phyloP scores from a whole-genome alignment of 345 rosid genomes.

The Mallotus nudiflorus region DNA sequence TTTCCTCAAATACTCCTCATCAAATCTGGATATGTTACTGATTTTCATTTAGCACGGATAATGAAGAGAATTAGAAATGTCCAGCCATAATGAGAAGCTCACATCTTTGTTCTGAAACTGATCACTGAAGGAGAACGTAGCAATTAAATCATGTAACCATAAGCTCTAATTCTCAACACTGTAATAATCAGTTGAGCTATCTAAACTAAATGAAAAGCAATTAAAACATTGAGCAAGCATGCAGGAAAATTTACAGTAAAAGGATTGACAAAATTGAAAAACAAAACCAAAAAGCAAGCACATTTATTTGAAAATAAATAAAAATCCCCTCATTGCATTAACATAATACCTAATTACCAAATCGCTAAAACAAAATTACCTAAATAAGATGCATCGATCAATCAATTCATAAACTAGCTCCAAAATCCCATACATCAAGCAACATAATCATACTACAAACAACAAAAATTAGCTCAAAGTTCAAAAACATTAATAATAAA shows the following conservation, averaged over 20 bases:
- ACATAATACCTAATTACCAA: conserved; percentile 30
- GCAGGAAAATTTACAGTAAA: not conserved
- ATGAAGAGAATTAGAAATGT: too few relatives aligned
- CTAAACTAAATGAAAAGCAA: conserved; percentile 6
- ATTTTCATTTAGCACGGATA: too few relatives aligned
- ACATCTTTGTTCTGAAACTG: too few relatives aligned
- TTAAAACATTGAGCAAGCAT: conserved; percentile 18
- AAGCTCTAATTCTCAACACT: not conserved
- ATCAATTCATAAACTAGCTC: conserved; percentile 14
- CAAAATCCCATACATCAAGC: conserved; percentile 29
- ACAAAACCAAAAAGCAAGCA: conserved; percentile 22
- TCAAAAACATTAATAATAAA: conserved; percentile 16
- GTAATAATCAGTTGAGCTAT: conserved; percentile 11
- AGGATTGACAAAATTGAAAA: conserved; percentile 23
- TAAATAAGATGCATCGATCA: conserved; percentile 6
- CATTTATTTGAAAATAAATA: conserved; percentile 30
- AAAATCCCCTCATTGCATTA: conserved; percentile 27
- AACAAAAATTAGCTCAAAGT: conserved; percentile 32
- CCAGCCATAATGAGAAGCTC: too few relatives aligned
- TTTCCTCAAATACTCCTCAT: conserved; percentile 47
- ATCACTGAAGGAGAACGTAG: not conserved
- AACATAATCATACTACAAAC: conserved; percentile 23
- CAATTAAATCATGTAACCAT: not conserved
- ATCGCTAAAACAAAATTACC: too few relatives aligned
- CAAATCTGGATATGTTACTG: conserved; percentile 42